Evolutionary conservation across 768 basidiomycete genomes (phyloP).

Genomic region (Lepiota subincarnata): DNA sequence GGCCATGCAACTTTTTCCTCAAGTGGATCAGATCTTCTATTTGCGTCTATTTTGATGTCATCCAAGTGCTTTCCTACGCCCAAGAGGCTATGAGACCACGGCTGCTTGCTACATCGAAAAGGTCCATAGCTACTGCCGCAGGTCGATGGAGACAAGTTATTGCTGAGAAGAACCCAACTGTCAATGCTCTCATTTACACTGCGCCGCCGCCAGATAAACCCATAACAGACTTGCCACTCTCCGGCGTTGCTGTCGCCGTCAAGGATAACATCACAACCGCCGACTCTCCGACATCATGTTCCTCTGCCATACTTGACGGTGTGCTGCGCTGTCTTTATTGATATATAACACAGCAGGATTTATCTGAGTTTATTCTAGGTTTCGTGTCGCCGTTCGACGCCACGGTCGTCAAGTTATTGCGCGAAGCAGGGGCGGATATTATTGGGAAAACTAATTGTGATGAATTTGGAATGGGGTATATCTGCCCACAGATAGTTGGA

Average conservation of each 20-base stretch:
- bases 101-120: neutral
- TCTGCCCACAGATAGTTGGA: neutral
- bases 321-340: neutral
- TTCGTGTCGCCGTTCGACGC: slow-evolving; percentile 84
- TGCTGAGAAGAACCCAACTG: slow-evolving; percentile 30
- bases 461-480: slow-evolving; percentile 98
- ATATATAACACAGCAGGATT: neutral
- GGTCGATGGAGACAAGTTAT: slow-evolving; percentile 28
- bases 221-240: slow-evolving; percentile 24
- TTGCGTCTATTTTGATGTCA: slow-evolving; percentile 10
- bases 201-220: slow-evolving; percentile 14
- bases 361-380: slow-evolving; percentile 35
- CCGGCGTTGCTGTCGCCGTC: slow-evolving; percentile 55
- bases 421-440: slow-evolving; percentile 60
- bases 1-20: neutral
- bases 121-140: slow-evolving; percentile 2
- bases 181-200: slow-evolving; percentile 55
- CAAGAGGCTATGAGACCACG: neutral
- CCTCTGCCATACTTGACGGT: slow-evolving; percentile 73
- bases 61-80: neutral
- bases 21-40: slow-evolving; percentile 7
- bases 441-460: slow-evolving; percentile 93
- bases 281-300: slow-evolving; percentile 64
- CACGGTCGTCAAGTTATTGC: slow-evolving; percentile 69
- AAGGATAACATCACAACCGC: slow-evolving; percentile 87